A percentile compares a stretch with the other conserved stretches of the same genome.
Evolutionary conservation across 164 flowering plant genomes (phyloP).

Genomic region (Platanus orientalis): DNA sequence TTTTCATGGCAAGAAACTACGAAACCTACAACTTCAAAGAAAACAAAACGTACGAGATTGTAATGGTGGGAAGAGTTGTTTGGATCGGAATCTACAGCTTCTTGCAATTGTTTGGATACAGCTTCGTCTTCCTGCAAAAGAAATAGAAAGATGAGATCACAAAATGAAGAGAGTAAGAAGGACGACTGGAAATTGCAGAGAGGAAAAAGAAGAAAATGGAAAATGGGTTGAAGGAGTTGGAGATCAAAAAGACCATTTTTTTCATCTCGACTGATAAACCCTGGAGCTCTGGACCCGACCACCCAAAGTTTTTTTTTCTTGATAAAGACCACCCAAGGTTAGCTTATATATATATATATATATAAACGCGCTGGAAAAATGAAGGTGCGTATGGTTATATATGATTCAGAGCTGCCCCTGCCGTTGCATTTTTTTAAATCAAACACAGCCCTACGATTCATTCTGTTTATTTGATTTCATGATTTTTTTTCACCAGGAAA

Average conservation of each 20-base stretch:
- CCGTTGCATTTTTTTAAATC: too few species aligned
- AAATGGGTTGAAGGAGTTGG: background rate
- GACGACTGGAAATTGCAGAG: background rate
- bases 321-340: too few species aligned
- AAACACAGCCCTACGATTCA: too few species aligned
- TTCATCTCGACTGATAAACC: background rate
- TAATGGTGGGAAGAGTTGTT: conserved; percentile 53
- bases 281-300: too few species aligned
- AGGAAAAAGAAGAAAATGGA: background rate
- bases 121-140: conserved; percentile 17
- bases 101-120: conserved; percentile 25
- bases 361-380: too few species aligned
- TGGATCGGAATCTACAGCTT: conserved; percentile 38
- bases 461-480: too few species aligned
- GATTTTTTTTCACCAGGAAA: too few species aligned
- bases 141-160: background rate
- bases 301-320: too few species aligned
- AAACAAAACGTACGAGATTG: conserved; percentile 36
- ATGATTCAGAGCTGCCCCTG: too few species aligned
- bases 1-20: background rate
- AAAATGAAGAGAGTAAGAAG: background rate
- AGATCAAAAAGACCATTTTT: background rate
- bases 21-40: background rate
- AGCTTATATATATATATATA: too few species aligned
- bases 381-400: too few species aligned